These are phyloP conservation scores for Hirschfeldia incana DNA, from an alignment of 345 rosid species.

Conservation along the genomic window DNA sequence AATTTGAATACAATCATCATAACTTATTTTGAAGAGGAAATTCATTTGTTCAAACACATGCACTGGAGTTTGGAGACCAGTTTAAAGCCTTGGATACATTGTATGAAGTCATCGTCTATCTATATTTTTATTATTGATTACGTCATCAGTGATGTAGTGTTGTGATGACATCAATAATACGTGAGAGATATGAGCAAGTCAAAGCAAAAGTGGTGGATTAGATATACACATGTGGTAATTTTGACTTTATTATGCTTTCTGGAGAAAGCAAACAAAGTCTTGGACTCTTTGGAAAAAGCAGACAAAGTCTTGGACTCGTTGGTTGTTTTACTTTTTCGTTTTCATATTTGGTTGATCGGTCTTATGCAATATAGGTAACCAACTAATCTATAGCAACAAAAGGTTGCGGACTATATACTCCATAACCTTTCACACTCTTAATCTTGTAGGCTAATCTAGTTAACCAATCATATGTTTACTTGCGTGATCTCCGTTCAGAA, in stretches of 20 bases:
- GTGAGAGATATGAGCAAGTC: conserved; percentile 15
- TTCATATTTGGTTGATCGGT: conserved; percentile 9
- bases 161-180: conserved; percentile 5
- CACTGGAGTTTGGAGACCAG: conserved; percentile 1
- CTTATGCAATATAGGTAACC: background rate
- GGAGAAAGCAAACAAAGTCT: conserved; percentile 19
- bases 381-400: conserved; percentile 10
- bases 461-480: conserved; percentile 47
- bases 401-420: background rate
- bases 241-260: conserved; percentile 26
- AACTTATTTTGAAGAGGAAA: conserved; percentile 2
- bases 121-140: background rate
- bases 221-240: background rate
- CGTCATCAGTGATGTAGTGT: conserved; percentile 31
- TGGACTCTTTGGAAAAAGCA: background rate
- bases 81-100: background rate
- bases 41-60: conserved; percentile 7
- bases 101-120: background rate
- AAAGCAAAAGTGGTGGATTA: background rate
- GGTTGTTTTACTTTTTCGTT: background rate
- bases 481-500: no score
- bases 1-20: background rate
- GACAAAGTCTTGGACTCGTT: background rate
- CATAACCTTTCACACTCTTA: background rate
- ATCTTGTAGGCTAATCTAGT: conserved; percentile 24